Conservation (phyloP, 345 rosid genomes). For the Ceriops zippeliana region DNA sequence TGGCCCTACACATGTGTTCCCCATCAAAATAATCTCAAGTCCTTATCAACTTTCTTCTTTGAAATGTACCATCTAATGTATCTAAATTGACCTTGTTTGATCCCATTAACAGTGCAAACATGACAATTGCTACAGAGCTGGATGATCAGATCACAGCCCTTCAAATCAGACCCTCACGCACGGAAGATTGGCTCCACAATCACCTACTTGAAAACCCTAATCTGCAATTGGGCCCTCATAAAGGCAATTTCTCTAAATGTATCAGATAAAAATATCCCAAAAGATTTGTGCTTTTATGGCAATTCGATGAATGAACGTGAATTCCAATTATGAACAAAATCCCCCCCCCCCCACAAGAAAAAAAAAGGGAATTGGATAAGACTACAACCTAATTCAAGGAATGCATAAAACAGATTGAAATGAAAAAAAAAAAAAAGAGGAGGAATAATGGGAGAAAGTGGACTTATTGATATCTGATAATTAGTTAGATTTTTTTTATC, state of each 20-base stretch:
- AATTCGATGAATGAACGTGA: not conserved
- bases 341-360: too few relatives aligned
- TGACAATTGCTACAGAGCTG: not conserved
- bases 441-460: too few relatives aligned
- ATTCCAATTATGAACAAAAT: too few relatives aligned
- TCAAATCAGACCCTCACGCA: not conserved
- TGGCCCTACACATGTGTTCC: constrained; percentile 91
- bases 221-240: not conserved
- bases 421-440: too few relatives aligned
- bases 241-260: constrained; percentile 1
- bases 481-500: too few relatives aligned
- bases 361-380: too few relatives aligned
- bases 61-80: constrained; percentile 13
- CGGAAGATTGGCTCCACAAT: constrained; percentile 8
- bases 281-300: not conserved
- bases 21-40: constrained; percentile 52
- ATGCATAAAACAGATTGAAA: too few relatives aligned
- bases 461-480: too few relatives aligned
- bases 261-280: not conserved
- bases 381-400: too few relatives aligned
- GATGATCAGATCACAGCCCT: not conserved
- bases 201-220: constrained; percentile 10
- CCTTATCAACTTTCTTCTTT: constrained; percentile 20
- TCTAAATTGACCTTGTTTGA: constrained; percentile 9
- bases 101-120: constrained; percentile 22